Evolutionary conservation across 2,329 filamentous ascomycete species (phyloP), one percentile per base, ranked within the genome.

Genomic region (Trichothecium sympodiale): DNA sequence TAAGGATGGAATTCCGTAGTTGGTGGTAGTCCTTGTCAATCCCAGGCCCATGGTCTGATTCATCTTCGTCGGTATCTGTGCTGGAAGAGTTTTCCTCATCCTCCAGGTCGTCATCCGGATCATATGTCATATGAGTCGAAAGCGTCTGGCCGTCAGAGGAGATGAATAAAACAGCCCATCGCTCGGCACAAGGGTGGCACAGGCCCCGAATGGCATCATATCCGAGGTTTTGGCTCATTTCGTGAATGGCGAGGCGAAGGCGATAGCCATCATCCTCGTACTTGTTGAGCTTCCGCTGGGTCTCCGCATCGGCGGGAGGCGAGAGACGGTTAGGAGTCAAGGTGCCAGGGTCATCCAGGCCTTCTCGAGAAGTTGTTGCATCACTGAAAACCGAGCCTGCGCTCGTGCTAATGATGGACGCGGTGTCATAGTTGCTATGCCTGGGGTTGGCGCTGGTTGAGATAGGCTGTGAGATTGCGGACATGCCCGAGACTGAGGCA

Each of bases 91-190:
- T 68, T 31, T 73, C 71, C 23, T 84, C 77, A 13, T 83, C 77
- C 25, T 76, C 69, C 3, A 65, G 57, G 27, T 82, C 74, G 31
- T 79, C 72, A 41, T 81, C 75, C 2, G 71, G 69, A 41, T 77
- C 83, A 55, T 83, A 85, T 27, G 69, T 77, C 79, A 86, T 83
- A 31, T 79, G 71, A 3, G 77, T 71, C 7, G 77, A 80, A 29
- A 93, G 62, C 35, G 67, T 67, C 48, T 75, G 77, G 23, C 84
- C 83, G 53, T 87, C 77, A 1, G 75, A 60, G 1, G 82, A 82
- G 38, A 93, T 74, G 48, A 88, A 89, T 8, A 93, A 62, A 6
- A 91, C 79, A 4, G 82, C 74, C 86, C 86, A 94, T 38, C 80
- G 70, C 57, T 93, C 86, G 2, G 80, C 79, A 42, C 83, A 89